Evolutionary conservation across 352 stramenopile species (phyloP).

Genomic region (Pythium sukuiense): DNA sequence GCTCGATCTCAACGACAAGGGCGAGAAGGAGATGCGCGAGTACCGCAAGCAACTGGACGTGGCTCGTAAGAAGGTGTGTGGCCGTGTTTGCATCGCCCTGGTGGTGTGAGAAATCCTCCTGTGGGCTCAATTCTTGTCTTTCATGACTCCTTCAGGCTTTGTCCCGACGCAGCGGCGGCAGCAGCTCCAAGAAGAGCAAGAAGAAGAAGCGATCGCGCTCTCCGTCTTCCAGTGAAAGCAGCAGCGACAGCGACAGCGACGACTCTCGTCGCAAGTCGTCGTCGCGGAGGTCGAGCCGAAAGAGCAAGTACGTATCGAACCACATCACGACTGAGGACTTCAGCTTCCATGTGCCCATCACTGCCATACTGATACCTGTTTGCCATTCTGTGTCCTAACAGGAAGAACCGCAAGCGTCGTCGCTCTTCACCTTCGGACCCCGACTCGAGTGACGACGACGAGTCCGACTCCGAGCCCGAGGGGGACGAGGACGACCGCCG

Average conservation of each 20-base stretch:
- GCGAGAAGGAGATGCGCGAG: slow-evolving; percentile 93
- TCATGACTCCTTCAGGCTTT: slow-evolving; percentile 44
- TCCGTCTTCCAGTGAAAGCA: slow-evolving; percentile 43
- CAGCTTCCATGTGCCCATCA: no score
- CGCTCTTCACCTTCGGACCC: slow-evolving; percentile 49
- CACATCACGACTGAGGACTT: no score
- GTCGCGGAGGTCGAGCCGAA: slow-evolving; percentile 58
- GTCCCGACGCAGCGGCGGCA: slow-evolving; percentile 44
- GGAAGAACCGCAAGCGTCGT: slow-evolving; percentile 56
- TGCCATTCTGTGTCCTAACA: slow-evolving; percentile 13
- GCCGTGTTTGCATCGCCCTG: background rate
- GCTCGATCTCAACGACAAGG: slow-evolving; percentile 83
- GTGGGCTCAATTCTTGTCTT: background rate
- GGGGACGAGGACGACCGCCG: slow-evolving; percentile 20
- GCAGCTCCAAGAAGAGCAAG: slow-evolving; percentile 71
- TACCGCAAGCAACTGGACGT: slow-evolving; percentile 93
- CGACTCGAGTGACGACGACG: slow-evolving; percentile 35
- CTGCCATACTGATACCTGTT: slow-evolving; percentile 8
- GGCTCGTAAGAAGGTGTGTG: slow-evolving; percentile 78
- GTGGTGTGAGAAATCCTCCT: background rate
- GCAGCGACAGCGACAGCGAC: slow-evolving; percentile 50
- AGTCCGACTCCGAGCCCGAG: slow-evolving; percentile 19
- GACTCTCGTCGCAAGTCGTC: slow-evolving; percentile 45
- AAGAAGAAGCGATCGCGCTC: slow-evolving; percentile 75
- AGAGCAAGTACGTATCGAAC: slow-evolving; percentile 59